Base-by-base conservation (phyloP, 352 stramenopile species). In the Halophytophthora polymorphica region DNA sequence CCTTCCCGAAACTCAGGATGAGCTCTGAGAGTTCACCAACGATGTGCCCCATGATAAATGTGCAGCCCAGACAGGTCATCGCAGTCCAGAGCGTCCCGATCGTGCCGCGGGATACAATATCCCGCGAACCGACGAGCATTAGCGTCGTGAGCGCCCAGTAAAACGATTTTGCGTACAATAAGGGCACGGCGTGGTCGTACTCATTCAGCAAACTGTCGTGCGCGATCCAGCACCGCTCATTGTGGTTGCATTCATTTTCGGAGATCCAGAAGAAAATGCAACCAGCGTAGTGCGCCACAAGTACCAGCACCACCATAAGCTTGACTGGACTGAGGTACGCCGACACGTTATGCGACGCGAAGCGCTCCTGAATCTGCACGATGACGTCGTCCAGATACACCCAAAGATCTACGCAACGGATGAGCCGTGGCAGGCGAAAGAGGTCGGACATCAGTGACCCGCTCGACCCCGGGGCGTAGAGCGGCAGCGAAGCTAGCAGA, bases 241-340 rank as follows among this genome's bases (percentile, higher is more conserved):
- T 47, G 1, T 70, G 34, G 0, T 54, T n/a, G 22, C 73, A 88
- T 23, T 89, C 74, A 4, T 68, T 46, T 22, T 88, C 75, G 0
- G 80, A 90, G 17, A 87, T 79, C 48, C 56, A 73, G 47, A 86
- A 86, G 61, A 87, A 91, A 13, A 88, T 71, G 18, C 74, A 90
- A 8, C 67, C 81, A 1, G 71, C 63, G 34, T 76, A 91, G 39
- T 91, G 81, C 2, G 73, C 73, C 10, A 71, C 61, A 0, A 91
- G 60, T 6, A 87, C 40, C 4, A 91, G 50, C n/a, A 88, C 75
- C 36, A 91, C 82, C 29, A 88, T 66, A 6, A 91, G 22, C 56
- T 91, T 91, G 10, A 73, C 29, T 8, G 79, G 77, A 28, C 77
- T 83, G 12, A 90, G 43, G 40, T 88, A 88, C 1, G 77, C 81